Conservation (phyloP, 345 rosid genomes). For the Eucalyptus globulus region DNA sequence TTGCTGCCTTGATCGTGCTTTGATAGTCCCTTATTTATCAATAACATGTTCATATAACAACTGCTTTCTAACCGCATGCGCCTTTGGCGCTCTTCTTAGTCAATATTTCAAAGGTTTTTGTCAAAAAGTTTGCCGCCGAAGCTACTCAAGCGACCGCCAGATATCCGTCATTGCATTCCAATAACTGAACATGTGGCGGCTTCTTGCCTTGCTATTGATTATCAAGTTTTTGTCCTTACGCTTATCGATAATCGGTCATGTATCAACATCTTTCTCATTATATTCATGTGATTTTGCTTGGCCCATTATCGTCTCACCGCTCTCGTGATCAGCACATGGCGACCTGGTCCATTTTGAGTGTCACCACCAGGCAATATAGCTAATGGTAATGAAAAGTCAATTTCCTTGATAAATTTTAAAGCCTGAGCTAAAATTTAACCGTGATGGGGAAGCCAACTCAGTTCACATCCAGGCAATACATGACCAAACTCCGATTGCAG, state of each 20-base stretch:
- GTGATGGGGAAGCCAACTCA: neutral
- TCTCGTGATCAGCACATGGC: neutral
- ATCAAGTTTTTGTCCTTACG: neutral
- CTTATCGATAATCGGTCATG: neutral
- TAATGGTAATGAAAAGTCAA: neutral
- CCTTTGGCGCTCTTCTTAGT: neutral
- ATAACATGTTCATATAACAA: neutral
- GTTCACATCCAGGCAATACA: neutral
- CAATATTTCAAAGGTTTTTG: neutral
- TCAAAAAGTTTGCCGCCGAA: neutral
- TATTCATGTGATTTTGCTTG: no score
- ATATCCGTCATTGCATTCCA: neutral
- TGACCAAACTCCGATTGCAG: no score
- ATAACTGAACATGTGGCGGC: no score
- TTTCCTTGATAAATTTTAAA: neutral
- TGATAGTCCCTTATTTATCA: no score
- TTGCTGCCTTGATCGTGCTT: no score
- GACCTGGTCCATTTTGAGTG: neutral
- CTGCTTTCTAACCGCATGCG: neutral
- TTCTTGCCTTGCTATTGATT: no score
- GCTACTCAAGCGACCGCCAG: neutral
- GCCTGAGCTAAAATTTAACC: neutral
- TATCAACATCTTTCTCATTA: no score
- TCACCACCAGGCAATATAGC: neutral
- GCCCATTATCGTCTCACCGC: neutral